Conservation (phyloP, 2,329 filamentous ascomycete species). For the Trichocomaceae sp. region DNA sequence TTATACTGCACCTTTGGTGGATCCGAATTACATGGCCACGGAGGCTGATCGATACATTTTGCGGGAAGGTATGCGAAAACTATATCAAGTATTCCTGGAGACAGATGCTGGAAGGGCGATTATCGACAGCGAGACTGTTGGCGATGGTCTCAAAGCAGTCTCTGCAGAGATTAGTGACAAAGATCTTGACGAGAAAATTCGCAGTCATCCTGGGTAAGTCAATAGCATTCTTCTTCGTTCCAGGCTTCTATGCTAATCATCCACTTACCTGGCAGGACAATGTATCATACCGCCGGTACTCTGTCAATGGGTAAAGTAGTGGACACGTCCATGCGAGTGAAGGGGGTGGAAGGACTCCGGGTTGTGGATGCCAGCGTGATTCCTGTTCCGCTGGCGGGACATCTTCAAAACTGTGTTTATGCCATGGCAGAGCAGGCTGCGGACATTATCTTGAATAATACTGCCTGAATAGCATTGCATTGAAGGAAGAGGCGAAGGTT, state of each 20-base stretch:
- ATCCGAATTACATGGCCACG: constrained; percentile 1
- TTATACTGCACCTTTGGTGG: neutral
- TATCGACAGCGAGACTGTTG: neutral
- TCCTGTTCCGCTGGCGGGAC: neutral
- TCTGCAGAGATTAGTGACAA: neutral
- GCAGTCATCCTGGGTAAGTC: neutral
- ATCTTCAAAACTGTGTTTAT: constrained; percentile 2
- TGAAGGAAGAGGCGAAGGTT: too few relatives aligned
- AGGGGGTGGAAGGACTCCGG: constrained; percentile 2
- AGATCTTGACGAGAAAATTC: neutral
- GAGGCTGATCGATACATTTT: neutral
- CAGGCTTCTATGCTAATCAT: too few relatives aligned
- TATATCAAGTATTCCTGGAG: neutral
- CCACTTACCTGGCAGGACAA: too few relatives aligned
- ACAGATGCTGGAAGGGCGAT: neutral
- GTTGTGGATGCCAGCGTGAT: constrained; percentile 4
- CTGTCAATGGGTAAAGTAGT: constrained; percentile 11
- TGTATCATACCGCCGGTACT: constrained; percentile 10
- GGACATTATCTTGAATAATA: neutral
- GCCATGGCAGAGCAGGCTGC: constrained; percentile 4
- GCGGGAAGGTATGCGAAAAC: neutral
- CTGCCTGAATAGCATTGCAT: too few relatives aligned
- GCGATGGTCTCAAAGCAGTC: neutral
- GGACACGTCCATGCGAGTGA: constrained; percentile 7
- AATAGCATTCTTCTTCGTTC: neutral